Conservation (phyloP, 2,329 filamentous ascomycete species). For the Fusarium torulosum region DNA sequence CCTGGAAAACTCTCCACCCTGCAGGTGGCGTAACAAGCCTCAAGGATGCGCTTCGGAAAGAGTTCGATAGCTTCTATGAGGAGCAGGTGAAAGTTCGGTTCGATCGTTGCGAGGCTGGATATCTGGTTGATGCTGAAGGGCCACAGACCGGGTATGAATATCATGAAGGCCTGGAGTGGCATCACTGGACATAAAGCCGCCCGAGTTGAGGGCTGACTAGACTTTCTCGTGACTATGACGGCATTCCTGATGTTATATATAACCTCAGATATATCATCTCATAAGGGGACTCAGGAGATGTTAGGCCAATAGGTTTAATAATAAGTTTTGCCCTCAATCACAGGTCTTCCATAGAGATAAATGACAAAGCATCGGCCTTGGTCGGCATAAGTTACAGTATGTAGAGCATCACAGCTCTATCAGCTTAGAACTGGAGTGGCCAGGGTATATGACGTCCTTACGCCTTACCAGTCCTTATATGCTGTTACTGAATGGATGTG, state of each 20-base stretch:
- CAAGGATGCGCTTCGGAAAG: slow-evolving; percentile 60
- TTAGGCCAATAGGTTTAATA: not conserved
- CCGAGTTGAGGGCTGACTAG: not conserved
- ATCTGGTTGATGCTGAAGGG: slow-evolving; percentile 68
- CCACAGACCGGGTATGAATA: slow-evolving; percentile 55
- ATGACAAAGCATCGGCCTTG: slow-evolving; percentile 2
- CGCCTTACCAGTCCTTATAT: slow-evolving; percentile 8
- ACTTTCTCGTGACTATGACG: not conserved
- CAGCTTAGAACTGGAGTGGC: slow-evolving; percentile 19
- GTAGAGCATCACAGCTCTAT: slow-evolving; percentile 1
- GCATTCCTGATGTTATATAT: not conserved
- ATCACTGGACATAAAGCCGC: slow-evolving; percentile 46
- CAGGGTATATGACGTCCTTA: slow-evolving; percentile 9
- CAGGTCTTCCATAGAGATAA: not conserved
- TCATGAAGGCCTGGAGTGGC: slow-evolving; percentile 47
- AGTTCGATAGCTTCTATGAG: slow-evolving; percentile 67
- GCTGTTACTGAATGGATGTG: slow-evolving; percentile 8
- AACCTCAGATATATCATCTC: not conserved
- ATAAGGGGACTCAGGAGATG: not conserved
- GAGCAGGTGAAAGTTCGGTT: slow-evolving; percentile 63
- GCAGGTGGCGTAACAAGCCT: slow-evolving; percentile 64
- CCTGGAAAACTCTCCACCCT: slow-evolving; percentile 70
- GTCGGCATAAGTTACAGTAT: not conserved
- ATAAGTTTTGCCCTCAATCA: not conserved
- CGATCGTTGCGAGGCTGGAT: slow-evolving; percentile 66